Conservation (phyloP, 148 eudicot species). For the Nyssa sinensis region DNA sequence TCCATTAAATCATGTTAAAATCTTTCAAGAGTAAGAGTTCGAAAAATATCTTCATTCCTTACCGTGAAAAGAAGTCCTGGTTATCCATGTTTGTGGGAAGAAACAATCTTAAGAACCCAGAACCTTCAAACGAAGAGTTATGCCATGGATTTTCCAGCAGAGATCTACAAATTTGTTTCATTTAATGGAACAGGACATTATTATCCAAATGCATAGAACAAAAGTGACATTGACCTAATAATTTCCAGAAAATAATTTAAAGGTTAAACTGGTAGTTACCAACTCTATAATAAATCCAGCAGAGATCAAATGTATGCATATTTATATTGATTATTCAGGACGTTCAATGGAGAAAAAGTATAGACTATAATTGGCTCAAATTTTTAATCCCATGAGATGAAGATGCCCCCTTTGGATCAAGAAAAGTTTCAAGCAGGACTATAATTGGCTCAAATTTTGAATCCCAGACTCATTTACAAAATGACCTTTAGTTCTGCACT, state of each 20-base stretch:
- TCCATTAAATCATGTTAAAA: constrained; percentile 8
- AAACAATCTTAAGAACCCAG: constrained; percentile 90
- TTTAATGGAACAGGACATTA: not conserved
- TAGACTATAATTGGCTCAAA: no score
- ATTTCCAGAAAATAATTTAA: not conserved
- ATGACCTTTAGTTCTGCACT: constrained; percentile 3
- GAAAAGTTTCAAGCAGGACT: not conserved
- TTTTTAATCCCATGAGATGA: not conserved
- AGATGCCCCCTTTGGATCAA: not conserved
- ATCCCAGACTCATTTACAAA: not conserved
- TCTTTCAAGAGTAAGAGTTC: constrained; percentile 3
- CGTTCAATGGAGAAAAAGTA: no score
- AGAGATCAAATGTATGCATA: not conserved
- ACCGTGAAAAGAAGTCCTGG: constrained; percentile 81
- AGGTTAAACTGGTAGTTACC: not conserved
- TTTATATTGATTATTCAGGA: no score
- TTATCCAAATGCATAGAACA: constrained; percentile 1
- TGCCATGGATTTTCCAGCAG: constrained; percentile 97
- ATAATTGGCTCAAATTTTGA: no score
- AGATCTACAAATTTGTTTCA: constrained; percentile 47
- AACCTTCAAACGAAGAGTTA: constrained; percentile 93
- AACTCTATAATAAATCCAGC: not conserved
- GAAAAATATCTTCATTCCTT: constrained; percentile 28
- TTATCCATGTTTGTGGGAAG: constrained; percentile 86
- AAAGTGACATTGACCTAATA: constrained; percentile 7